Base-by-base conservation (phyloP, 225 moss, liverwort and hornwort genomes). In the Bryum argenteum region DNA sequence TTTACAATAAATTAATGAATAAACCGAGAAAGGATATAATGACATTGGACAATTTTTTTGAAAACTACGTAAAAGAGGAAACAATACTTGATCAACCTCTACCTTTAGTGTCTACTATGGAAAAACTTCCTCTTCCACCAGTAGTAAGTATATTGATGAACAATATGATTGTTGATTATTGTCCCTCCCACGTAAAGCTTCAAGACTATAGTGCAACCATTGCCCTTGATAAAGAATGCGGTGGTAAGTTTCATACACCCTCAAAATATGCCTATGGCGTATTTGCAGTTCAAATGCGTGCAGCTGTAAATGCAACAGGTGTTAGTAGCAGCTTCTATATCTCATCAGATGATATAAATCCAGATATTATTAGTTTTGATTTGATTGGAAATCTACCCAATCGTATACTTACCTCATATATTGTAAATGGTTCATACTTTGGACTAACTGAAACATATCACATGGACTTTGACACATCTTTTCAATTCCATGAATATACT, bases 251-350 rank as follows among this genome's bases (percentile, higher is more conserved):
- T 21, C 84, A 84, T 37, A 65, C 80, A 13, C 54, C 1, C 1
- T 64, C 52, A 5, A 80, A 80, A 10, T 84, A 77, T 65, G 65
- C 70, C 1, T 84, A 77, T 0, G 77, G 84, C 13, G 70, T 84
- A 9, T 84, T 84, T 60, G 55, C 80, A 3, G 38, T 77, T 18
- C 63, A 58, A 60, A 69, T 84, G 69, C 64, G 54, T 11, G 45
- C 73, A 38, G 74, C 84, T 39, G 21, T 19, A 9, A 65, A 69
- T 45, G 72, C 80, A 47, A n/a, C 47, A 0, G 83, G 83, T 0
- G 56, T 77, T 14, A 77, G 77, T 61, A 84, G 53, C 47, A 84
- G 77, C 48, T 80, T 80, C 39, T 84, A 70, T 41, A 53, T 84
- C 12, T 80, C 84, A 16, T 84, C 80, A 6, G 74, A 73, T 55